phyloP scores from a whole-genome alignment of 2,329 filamentous ascomycete species.

The Ascochyta koolunga region DNA sequence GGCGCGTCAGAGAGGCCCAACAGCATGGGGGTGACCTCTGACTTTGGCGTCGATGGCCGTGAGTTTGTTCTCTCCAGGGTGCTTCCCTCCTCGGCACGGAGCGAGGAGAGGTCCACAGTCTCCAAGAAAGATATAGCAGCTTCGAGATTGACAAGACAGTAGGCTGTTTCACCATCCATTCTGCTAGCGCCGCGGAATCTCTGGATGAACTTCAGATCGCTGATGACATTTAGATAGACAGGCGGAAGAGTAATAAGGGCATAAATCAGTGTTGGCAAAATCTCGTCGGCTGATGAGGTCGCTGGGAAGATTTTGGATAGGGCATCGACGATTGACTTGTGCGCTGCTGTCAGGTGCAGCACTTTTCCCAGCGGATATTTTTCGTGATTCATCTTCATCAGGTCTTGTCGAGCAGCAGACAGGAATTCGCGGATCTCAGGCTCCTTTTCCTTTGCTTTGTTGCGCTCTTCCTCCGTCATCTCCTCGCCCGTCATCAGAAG shows the following conservation, averaged over 20 bases:
- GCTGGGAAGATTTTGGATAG: slow-evolving; percentile 69
- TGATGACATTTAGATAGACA: slow-evolving; percentile 85
- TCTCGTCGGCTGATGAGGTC: slow-evolving; percentile 91
- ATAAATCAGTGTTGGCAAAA: slow-evolving; percentile 96
- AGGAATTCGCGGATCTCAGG: slow-evolving; percentile 76
- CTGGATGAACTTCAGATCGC: slow-evolving; percentile 94
- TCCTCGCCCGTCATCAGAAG: slow-evolving; percentile 66
- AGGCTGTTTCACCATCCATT: slow-evolving; percentile 91
- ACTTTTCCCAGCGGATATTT: slow-evolving; percentile 91
- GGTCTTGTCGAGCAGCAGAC: slow-evolving; percentile 67
- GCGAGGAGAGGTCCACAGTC: slow-evolving; percentile 89
- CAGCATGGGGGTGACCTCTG: slow-evolving; percentile 49
- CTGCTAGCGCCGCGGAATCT: slow-evolving; percentile 85
- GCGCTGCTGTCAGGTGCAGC: slow-evolving; percentile 82
- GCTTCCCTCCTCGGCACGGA: slow-evolving; percentile 81
- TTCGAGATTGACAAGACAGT: slow-evolving; percentile 95
- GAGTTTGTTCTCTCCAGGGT: slow-evolving; percentile 58
- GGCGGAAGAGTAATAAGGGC: slow-evolving; percentile 89
- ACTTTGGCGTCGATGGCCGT: slow-evolving; percentile 55
- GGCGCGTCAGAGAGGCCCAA: slow-evolving; percentile 47
- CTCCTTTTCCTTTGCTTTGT: slow-evolving; percentile 59
- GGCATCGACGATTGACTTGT: slow-evolving; percentile 94
- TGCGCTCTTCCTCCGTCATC: slow-evolving; percentile 61
- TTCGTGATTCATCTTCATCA: slow-evolving; percentile 83
- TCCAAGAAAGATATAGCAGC: slow-evolving; percentile 93